Evolutionary conservation across 805 yeast species (phyloP), one percentile per base, ranked within the genome.

Genomic region (Alloascoidea hylecoeti): DNA sequence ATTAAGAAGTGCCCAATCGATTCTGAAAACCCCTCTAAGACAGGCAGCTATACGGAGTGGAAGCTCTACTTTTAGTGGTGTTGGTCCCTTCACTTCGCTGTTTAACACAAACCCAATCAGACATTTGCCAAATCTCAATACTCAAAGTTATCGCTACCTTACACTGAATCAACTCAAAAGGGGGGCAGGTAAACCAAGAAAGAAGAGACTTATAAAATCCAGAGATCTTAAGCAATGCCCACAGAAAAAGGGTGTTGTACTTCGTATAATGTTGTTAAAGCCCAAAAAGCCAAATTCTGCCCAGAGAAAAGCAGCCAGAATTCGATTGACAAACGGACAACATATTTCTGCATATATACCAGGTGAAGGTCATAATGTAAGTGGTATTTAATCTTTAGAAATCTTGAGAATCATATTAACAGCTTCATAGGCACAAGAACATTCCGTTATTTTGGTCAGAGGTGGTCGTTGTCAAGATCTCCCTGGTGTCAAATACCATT

Each of bases 221-320:
- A 96, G 96, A 4, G 94, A 85, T 59, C 71, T 92, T 42, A 78
- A 78, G 3, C 57, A 58, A n/a, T 72, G 78, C 46, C 98, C 98
- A 1, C 80, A 86, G 50, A 76, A 77, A 48, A 86, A 88, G 48
- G 99, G 96, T 30, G 97, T 92, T 3, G 94, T 92, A 6, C 64
- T 88, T 37, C 72, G 95, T 56, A 95, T 92, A 18, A 82, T 89
- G 92, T 84, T 88, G 39, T 68, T 88, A 47, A 92, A 92, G 59
- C 99, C 99, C 35, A 92, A 92, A 66, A 92, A 92, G 57, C 99
- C 99, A 27, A 92, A 92, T 64, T 89, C 97, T 34, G 96, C 99
- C 15, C 89, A 88, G 62, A 74, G 99, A 63, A 92, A 92, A 58
- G 95, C 94, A 35, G 86, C 94, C 45, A 80, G 97, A 65, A 97